Conservation (phyloP, 2,329 filamentous ascomycete genomes). For the Fusarium sp. region DNA sequence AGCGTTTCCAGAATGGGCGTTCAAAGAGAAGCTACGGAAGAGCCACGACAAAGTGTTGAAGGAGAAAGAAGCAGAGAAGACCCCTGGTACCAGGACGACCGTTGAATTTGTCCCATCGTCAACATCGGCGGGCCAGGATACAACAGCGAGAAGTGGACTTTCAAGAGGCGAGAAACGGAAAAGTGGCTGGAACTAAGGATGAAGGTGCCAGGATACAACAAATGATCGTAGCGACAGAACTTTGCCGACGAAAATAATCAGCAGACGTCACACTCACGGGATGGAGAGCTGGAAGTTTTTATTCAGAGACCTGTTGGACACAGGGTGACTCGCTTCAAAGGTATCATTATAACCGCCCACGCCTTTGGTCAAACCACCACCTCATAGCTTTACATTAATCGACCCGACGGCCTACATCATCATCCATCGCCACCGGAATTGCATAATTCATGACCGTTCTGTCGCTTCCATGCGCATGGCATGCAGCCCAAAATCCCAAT, state of each 20-base stretch:
- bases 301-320: constrained; percentile 23
- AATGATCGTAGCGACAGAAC: not conserved
- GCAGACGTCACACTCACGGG: constrained; percentile 5
- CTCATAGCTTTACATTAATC: constrained; percentile 29
- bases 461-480: not conserved
- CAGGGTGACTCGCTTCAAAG: constrained; percentile 41
- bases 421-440: not conserved
- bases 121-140: constrained; percentile 37
- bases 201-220: not conserved
- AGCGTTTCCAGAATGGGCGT: constrained; percentile 67
- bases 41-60: constrained; percentile 60
- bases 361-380: constrained; percentile 32
- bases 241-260: constrained; percentile 1
- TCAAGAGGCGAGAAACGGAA: constrained; percentile 50
- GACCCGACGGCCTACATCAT: not conserved
- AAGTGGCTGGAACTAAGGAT: constrained; percentile 49
- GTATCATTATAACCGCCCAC: constrained; percentile 50
- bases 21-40: constrained; percentile 61
- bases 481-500: not conserved
- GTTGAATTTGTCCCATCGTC: constrained; percentile 63
- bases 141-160: constrained; percentile 38
- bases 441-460: constrained; percentile 1
- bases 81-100: constrained; percentile 53
- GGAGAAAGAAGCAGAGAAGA: constrained; percentile 59
- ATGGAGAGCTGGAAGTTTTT: constrained; percentile 27